These are phyloP conservation scores for Penicillium verhagenii DNA, from an alignment of 495 filamentous ascomycete species.

Conservation along the genomic window DNA sequence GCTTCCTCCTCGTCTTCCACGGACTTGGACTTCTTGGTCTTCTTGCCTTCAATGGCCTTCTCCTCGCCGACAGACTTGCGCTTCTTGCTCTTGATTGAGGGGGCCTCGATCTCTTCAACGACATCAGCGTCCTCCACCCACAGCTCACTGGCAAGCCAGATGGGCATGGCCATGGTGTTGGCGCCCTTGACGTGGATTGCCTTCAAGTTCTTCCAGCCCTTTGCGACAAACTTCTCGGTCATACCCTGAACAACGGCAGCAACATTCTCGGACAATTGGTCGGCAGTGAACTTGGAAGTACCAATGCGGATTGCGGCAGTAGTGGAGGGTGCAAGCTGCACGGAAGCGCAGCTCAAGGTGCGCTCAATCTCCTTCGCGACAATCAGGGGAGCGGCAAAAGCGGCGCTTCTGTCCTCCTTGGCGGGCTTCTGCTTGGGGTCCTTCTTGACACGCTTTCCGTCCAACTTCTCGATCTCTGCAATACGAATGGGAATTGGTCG, in stretches of 20 bases:
- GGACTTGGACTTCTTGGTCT: slow-evolving; percentile 48
- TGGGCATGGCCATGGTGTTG: slow-evolving; percentile 79
- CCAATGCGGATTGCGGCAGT: slow-evolving; percentile 70
- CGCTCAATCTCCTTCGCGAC: slow-evolving; percentile 71
- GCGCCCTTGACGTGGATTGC: slow-evolving; percentile 85
- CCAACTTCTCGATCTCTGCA: slow-evolving; percentile 59
- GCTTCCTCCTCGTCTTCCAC: slow-evolving; percentile 49
- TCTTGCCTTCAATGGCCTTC: slow-evolving; percentile 59
- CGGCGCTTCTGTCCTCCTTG: slow-evolving; percentile 38
- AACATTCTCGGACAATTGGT: slow-evolving; percentile 78
- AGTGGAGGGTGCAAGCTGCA: slow-evolving; percentile 68
- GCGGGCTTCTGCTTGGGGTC: slow-evolving; percentile 39
- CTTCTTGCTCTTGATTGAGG: slow-evolving; percentile 62
- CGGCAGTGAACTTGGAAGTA: slow-evolving; percentile 65
- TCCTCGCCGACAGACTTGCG: slow-evolving; percentile 55
- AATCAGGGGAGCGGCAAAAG: slow-evolving; percentile 46
- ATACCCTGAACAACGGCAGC: slow-evolving; percentile 65
- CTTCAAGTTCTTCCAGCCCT: slow-evolving; percentile 82
- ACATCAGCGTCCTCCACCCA: slow-evolving; percentile 84
- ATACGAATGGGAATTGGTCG: slow-evolving; percentile 83
- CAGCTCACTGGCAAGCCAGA: slow-evolving; percentile 88
- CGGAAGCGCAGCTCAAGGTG: slow-evolving; percentile 65
- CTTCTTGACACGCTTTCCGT: slow-evolving; percentile 63
- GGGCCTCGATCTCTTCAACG: slow-evolving; percentile 54
- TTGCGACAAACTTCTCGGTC: slow-evolving; percentile 73